Conservation (phyloP, 2,329 filamentous ascomycete species). For the Fusarium sp. region DNA sequence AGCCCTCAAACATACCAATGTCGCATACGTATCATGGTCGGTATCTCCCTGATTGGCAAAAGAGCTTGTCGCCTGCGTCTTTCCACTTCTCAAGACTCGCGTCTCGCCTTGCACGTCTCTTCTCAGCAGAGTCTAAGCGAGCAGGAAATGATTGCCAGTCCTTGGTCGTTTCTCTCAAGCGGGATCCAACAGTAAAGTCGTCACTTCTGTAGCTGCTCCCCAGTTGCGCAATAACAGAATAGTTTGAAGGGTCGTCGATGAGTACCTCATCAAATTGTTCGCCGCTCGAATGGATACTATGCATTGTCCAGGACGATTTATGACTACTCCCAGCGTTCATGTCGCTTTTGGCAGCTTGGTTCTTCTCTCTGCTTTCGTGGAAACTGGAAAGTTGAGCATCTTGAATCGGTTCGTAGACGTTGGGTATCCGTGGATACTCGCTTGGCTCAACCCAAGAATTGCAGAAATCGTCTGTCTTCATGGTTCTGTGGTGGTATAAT, state of each 20-base stretch:
- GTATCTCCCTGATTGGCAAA: slow-evolving; percentile 29
- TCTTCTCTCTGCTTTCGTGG: slow-evolving; percentile 16
- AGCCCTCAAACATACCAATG: not conserved
- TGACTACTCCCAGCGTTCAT: not conserved
- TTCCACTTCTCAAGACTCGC: slow-evolving; percentile 40
- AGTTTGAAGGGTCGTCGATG: slow-evolving; percentile 21
- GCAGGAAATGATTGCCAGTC: slow-evolving; percentile 1
- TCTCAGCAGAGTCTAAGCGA: slow-evolving; percentile 10
- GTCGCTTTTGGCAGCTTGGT: not conserved
- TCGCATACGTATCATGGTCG: slow-evolving; percentile 15
- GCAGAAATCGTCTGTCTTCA: slow-evolving; percentile 28
- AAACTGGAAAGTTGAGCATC: slow-evolving; percentile 7
- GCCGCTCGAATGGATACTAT: not conserved
- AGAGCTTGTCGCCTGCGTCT: slow-evolving; percentile 41
- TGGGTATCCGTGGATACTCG: slow-evolving; percentile 36
- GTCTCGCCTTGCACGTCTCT: slow-evolving; percentile 33
- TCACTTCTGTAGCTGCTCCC: slow-evolving; percentile 25
- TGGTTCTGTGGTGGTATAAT: slow-evolving; percentile 17
- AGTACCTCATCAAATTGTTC: not conserved
- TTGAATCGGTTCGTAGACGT: slow-evolving; percentile 41
- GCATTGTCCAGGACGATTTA: slow-evolving; percentile 7
- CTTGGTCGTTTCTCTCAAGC: not conserved
- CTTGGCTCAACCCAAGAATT: slow-evolving; percentile 35
- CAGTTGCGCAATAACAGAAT: slow-evolving; percentile 19
- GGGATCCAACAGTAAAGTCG: not conserved